A percentile compares a stretch with the other conserved stretches of the same genome.
Conservation (phyloP, 2,329 filamentous ascomycete species). For the Arthrobotrys sphaeroides region DNA sequence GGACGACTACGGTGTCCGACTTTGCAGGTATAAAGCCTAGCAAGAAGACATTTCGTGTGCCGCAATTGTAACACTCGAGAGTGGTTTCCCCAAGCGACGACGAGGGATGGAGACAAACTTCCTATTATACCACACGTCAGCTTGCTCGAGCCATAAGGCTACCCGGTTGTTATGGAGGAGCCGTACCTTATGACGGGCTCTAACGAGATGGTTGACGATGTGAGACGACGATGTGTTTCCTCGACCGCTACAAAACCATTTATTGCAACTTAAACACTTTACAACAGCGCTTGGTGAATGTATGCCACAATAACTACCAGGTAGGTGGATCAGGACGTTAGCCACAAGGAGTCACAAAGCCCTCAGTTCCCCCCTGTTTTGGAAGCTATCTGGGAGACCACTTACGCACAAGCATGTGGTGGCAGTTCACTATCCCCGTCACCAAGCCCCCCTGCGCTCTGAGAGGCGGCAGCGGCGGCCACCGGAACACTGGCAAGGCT, state of each 20-base stretch:
- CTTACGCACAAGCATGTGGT: slow-evolving; percentile 93
- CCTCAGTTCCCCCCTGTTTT: too few relatives aligned
- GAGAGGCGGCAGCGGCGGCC: slow-evolving; percentile 70
- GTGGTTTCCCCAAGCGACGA: slow-evolving; percentile 95
- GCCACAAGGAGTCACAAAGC: too few relatives aligned
- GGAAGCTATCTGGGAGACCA: slow-evolving; percentile 58
- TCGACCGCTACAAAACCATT: slow-evolving; percentile 98
- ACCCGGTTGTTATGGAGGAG: background rate
- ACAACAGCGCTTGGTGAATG: slow-evolving; percentile 95
- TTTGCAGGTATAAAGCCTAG: slow-evolving; percentile 98
- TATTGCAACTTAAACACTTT: slow-evolving; percentile 93
- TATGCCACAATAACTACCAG: slow-evolving; percentile 93
- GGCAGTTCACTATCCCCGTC: slow-evolving; percentile 82
- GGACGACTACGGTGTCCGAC: slow-evolving; percentile 95
- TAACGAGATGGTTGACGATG: slow-evolving; percentile 97
- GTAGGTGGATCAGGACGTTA: slow-evolving; percentile 39
- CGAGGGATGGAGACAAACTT: slow-evolving; percentile 93
- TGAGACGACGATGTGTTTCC: slow-evolving; percentile 97
- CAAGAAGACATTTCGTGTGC: slow-evolving; percentile 98
- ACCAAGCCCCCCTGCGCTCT: slow-evolving; percentile 60
- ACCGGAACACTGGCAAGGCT: slow-evolving; percentile 82
- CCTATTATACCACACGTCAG: slow-evolving; percentile 61
- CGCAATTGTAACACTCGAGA: slow-evolving; percentile 98
- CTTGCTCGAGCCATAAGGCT: background rate
- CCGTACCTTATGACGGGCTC: slow-evolving; percentile 82